These are phyloP conservation scores for Venturia aucupariae DNA, from an alignment of 2,329 filamentous ascomycete species.

Conservation along the genomic window DNA sequence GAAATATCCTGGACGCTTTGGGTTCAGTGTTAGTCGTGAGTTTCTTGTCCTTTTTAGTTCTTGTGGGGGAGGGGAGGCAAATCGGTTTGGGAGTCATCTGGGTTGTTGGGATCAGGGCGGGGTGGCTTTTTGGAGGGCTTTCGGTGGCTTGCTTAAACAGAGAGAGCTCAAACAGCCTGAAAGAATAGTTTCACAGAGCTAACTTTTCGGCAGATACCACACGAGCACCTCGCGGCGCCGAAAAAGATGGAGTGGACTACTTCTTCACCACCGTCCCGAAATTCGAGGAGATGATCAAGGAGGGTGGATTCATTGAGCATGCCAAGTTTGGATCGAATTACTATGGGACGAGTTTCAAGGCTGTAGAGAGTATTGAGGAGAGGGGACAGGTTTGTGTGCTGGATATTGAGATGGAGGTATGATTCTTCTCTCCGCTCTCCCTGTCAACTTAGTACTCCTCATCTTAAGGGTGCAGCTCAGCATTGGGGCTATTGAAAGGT, in stretches of 20 bases:
- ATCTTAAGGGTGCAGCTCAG: background rate
- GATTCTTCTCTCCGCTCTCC: slow-evolving; percentile 32
- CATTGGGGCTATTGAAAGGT: background rate
- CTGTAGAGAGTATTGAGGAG: slow-evolving; percentile 64
- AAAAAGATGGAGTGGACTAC: slow-evolving; percentile 71
- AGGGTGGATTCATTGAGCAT: slow-evolving; percentile 74
- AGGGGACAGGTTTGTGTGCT: slow-evolving; percentile 69
- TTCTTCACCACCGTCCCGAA: slow-evolving; percentile 60
- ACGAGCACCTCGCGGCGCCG: slow-evolving; percentile 62
- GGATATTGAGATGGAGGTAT: slow-evolving; percentile 87
- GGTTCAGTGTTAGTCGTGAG: slow-evolving; percentile 40
- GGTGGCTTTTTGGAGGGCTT: too few relatives aligned
- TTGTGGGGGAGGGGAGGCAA: slow-evolving; percentile 17
- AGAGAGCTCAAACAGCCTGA: background rate
- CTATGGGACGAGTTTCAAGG: slow-evolving; percentile 76
- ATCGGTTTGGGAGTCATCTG: too few relatives aligned
- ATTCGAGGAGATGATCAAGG: slow-evolving; percentile 59
- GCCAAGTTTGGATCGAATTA: slow-evolving; percentile 77
- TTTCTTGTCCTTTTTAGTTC: background rate
- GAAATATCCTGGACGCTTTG: slow-evolving; percentile 57
- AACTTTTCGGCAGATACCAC: slow-evolving; percentile 58
- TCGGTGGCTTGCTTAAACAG: background rate
- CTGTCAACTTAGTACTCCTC: background rate
- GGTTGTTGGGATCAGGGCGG: too few relatives aligned
- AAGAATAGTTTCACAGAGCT: slow-evolving; percentile 2